Base-by-base conservation (phyloP, 305 asterid genomes). In the Rubia balearica region DNA sequence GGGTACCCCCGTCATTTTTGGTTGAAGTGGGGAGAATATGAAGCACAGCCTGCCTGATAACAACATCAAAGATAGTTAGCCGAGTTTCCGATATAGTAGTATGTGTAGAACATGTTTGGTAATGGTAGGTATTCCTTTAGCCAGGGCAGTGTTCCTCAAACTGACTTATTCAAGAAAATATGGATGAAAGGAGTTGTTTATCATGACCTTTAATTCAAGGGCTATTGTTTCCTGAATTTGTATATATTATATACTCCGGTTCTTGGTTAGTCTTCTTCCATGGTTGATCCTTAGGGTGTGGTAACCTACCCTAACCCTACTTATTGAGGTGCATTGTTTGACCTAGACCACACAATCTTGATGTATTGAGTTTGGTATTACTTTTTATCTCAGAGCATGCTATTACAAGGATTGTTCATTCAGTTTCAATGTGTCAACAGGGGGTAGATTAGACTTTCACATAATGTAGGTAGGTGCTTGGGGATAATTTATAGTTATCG, bases 1-100 rank as follows among this genome's bases (percentile, higher is more conserved):
- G 78, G 81, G 69, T 82, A 59, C 79, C 81, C 59, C 74, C 69
- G 33, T 75, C 82, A 80, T 79, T 83, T 87, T 74, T 78, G 71
- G 74, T 74, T 63, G 41, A 71, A 69, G 73, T 61, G 71, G 73
- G 81, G 81, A 74, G 73, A 67, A 72, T 80, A 49, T 53, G 22
- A 71, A 77, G 61, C 66, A 78, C 77, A 43, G 36, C 62, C 36
- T 57, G 71, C 78, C 62, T 67, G 74, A 75, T 76, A 69, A 71
- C 71, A 59, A 74, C 78, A 71, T 62, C 72, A 76, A 70, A 49
- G 42, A 49, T 73, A 67, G 79, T 66, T 73, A 78, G 81, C 66
- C 68, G 63, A 61, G 53, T 51, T 76, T 81, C 69, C 57, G 59
- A 83, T 68, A 75, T 67, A 74, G 69, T 68, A 49, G 69, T 68